These are phyloP conservation scores for Phytophthora lateralis DNA, from an alignment of 352 stramenopile species.

Conservation along the genomic window DNA sequence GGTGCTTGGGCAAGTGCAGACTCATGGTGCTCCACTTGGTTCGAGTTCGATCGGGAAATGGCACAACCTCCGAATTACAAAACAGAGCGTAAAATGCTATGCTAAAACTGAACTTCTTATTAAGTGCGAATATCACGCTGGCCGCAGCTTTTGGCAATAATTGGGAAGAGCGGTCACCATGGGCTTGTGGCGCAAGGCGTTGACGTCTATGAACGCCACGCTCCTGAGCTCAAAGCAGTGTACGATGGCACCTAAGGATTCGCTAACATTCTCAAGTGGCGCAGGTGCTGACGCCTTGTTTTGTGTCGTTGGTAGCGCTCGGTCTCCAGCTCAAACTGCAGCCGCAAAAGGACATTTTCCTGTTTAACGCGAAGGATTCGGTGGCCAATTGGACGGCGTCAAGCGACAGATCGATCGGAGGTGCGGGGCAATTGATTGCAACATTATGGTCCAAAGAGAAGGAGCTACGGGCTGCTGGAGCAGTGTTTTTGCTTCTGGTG, in stretches of 20 bases:
- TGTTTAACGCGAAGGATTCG: constrained; percentile 63
- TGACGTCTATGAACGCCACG: constrained; percentile 77
- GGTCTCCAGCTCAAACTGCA: constrained; percentile 78
- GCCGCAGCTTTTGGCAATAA: background rate
- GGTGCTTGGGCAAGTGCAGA: constrained; percentile 84
- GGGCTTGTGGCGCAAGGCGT: constrained; percentile 72
- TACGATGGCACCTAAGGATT: constrained; percentile 26
- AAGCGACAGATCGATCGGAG: constrained; percentile 82
- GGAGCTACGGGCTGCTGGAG: background rate
- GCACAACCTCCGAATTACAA: constrained; percentile 4
- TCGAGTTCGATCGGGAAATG: background rate
- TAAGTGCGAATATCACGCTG: constrained; percentile 27
- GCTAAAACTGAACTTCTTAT: background rate
- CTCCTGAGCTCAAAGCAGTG: constrained; percentile 86
- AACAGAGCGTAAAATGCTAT: background rate
- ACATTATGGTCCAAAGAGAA: background rate
- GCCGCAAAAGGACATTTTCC: constrained; percentile 77
- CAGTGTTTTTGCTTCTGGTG: background rate
- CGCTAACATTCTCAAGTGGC: background rate
- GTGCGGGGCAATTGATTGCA: constrained; percentile 27
- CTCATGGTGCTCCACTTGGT: constrained; percentile 53
- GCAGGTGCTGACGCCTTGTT: background rate
- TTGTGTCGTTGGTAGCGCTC: constrained; percentile 45
- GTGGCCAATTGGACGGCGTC: constrained; percentile 70
- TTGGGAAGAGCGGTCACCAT: constrained; percentile 39